A percentile compares a stretch with the other conserved stretches of the same genome.
Evolutionary conservation across 495 filamentous ascomycete species (phyloP).

Genomic region (Astrothelium subdiscretum): DNA sequence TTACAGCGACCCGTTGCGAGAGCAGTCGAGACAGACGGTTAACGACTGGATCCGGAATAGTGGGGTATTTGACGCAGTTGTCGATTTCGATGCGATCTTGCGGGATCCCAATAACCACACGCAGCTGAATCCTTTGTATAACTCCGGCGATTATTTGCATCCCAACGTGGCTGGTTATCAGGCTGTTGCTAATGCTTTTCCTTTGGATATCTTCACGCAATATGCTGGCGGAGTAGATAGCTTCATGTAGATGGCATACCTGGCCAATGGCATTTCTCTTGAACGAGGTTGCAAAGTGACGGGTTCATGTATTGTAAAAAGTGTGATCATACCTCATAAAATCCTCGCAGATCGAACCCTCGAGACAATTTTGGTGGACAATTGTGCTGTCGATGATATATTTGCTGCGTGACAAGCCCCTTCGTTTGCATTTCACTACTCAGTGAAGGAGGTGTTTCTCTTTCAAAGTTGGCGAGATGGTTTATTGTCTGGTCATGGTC

Average conservation of each 20-base stretch:
- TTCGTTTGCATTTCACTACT: neutral
- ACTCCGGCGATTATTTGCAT: conserved; percentile 62
- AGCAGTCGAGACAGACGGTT: conserved; percentile 45
- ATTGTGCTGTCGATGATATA: conserved; percentile 11
- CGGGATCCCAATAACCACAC: conserved; percentile 37
- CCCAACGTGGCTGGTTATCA: conserved; percentile 55
- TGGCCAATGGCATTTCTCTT: neutral
- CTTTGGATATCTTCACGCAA: conserved; percentile 41
- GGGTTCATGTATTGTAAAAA: neutral
- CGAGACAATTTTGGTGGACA: no score
- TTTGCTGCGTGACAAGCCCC: neutral
- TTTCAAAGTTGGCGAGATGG: neutral
- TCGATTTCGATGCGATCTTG: conserved; percentile 53
- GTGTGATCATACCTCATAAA: no score
- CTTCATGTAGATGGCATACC: neutral
- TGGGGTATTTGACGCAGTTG: conserved; percentile 46
- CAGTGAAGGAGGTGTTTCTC: neutral
- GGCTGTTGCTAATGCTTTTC: conserved; percentile 49
- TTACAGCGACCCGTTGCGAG: conserved; percentile 45
- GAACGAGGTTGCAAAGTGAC: neutral
- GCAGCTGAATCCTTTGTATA: conserved; percentile 38
- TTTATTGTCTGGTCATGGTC: no score
- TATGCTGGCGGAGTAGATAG: conserved; percentile 19
- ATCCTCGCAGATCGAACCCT: no score
- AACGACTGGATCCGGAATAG: conserved; percentile 52